Evolutionary conservation across 2,329 filamentous ascomycete genomes (phyloP).

Genomic region (Aureobasidium uvarum): DNA sequence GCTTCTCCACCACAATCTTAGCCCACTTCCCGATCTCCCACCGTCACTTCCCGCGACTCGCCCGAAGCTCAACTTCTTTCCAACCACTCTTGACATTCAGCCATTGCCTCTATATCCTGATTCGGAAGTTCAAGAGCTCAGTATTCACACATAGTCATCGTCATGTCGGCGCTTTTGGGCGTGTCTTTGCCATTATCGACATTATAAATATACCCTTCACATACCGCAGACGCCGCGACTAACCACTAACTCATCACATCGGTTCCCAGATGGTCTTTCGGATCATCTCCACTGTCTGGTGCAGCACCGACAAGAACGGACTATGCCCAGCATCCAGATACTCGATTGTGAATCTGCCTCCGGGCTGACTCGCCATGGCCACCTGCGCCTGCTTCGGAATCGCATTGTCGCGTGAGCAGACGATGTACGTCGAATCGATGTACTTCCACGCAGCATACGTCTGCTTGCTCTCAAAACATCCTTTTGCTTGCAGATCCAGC

Average conservation of each 20-base stretch:
- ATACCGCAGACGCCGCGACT: background rate
- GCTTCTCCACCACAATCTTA: slow-evolving; percentile 4
- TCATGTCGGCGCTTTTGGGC: background rate
- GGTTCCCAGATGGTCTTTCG: slow-evolving; percentile 27
- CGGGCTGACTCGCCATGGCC: slow-evolving; percentile 37
- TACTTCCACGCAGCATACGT: slow-evolving; percentile 42
- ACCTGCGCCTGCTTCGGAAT: slow-evolving; percentile 41
- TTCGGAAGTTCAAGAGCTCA: background rate
- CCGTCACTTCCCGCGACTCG: background rate
- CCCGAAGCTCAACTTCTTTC: background rate
- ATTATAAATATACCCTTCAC: background rate
- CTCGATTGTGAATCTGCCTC: slow-evolving; percentile 30
- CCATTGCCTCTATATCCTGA: background rate
- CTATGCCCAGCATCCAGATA: slow-evolving; percentile 33
- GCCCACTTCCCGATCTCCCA: background rate
- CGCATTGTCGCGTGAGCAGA: slow-evolving; percentile 44
- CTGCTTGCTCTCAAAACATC: slow-evolving; percentile 29
- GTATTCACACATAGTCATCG: background rate
- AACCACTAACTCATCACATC: background rate
- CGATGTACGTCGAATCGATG: slow-evolving; percentile 44
- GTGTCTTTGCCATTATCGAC: background rate
- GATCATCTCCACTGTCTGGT: slow-evolving; percentile 30
- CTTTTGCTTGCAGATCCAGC: slow-evolving; percentile 37
- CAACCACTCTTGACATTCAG: background rate
- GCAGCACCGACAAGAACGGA: slow-evolving; percentile 34